Evolutionary conservation across 2,329 filamentous ascomycete species (phyloP).

Genomic region (Aureobasidium melanogenum): DNA sequence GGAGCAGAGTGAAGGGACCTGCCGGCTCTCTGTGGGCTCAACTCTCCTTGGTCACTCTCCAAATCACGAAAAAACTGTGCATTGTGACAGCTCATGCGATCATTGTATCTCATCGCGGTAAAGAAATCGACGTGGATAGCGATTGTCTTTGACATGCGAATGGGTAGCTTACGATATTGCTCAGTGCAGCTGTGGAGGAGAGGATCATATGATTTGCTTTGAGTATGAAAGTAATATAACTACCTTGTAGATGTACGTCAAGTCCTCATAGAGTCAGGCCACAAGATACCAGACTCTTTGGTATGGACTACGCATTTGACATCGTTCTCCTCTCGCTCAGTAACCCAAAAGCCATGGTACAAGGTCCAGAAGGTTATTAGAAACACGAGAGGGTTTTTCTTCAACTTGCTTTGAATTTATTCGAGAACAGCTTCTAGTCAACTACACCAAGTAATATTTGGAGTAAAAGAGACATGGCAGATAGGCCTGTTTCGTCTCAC

Average conservation of each 20-base stretch:
- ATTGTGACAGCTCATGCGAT: too few species aligned
- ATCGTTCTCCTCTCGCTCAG: constrained; percentile 7
- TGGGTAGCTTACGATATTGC: not conserved
- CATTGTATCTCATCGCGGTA: too few species aligned
- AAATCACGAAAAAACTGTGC: not conserved
- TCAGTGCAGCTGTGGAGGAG: not conserved
- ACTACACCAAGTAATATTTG: not conserved
- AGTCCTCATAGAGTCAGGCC: not conserved
- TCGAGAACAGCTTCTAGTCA: not conserved
- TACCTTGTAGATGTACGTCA: not conserved
- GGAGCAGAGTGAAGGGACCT: not conserved
- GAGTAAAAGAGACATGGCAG: not conserved
- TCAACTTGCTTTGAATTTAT: not conserved
- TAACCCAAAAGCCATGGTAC: constrained; percentile 4
- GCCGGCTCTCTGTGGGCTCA: not conserved
- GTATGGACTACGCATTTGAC: constrained; percentile 2
- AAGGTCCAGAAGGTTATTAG: constrained; percentile 1
- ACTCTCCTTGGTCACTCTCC: too few species aligned
- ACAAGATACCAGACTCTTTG: not conserved
- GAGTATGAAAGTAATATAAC: not conserved
- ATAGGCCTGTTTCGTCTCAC: not conserved
- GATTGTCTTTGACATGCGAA: too few species aligned
- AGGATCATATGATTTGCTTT: not conserved
- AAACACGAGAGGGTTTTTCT: not conserved
- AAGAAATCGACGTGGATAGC: too few species aligned